Conservation (phyloP, 352 stramenopile genomes). For the Phytophthora vignae region DNA sequence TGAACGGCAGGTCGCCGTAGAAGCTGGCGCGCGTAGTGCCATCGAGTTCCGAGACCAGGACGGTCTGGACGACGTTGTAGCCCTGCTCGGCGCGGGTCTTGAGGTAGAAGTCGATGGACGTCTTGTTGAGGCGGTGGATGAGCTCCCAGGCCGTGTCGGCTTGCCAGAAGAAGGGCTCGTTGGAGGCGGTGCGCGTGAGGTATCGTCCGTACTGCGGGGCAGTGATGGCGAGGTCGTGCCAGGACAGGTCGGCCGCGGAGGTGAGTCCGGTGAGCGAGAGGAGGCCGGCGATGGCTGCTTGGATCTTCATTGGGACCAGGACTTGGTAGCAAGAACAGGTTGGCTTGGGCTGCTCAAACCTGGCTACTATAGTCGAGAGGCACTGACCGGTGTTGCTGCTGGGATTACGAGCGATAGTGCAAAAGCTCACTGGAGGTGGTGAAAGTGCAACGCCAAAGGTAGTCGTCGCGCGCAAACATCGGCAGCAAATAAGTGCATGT, state of each 20-base stretch:
- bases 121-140: conserved; percentile 32
- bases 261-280: neutral
- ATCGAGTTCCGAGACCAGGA: conserved; percentile 29
- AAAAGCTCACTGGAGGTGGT: no score
- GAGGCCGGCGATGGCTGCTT: conserved; percentile 1
- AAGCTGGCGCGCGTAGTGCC: no score
- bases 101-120: conserved; percentile 38
- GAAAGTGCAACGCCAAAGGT: no score
- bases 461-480: no score
- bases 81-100: conserved; percentile 28
- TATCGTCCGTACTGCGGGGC: conserved; percentile 22
- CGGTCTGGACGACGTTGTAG: conserved; percentile 32
- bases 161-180: conserved; percentile 33
- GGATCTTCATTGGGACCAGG: conserved; percentile 14
- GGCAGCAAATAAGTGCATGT: no score
- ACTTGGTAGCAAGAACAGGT: no score
- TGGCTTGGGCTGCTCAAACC: no score
- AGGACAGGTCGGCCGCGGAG: conserved; percentile 7
- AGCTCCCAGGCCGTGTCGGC: conserved; percentile 37
- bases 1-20: conserved; percentile 34
- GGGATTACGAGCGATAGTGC: no score
- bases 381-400: no score
- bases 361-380: no score
- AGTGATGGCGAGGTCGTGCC: conserved; percentile 29
- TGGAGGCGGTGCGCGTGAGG: conserved; percentile 22